Conservation (phyloP, 2,329 filamentous ascomycete species). For the Clarireedia sp. region DNA sequence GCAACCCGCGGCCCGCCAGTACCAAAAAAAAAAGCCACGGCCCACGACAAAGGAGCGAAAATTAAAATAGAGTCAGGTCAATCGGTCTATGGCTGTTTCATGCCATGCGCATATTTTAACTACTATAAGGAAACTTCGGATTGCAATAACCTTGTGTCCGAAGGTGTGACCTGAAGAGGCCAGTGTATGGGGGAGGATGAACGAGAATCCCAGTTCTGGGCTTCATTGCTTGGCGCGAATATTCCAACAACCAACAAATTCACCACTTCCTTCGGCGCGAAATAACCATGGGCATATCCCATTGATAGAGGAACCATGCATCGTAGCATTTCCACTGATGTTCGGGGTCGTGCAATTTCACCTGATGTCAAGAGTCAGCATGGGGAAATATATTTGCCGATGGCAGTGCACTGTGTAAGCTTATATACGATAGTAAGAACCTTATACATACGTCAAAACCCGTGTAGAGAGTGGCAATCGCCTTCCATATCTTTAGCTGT, state of each 20-base stretch:
- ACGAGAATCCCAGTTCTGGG: not conserved
- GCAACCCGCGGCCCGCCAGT: no score
- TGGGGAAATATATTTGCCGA: not conserved
- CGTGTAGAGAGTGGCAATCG: constrained; percentile 1
- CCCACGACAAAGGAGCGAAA: no score
- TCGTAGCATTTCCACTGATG: not conserved
- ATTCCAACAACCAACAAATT: not conserved
- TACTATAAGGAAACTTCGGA: no score
- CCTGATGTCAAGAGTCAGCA: not conserved
- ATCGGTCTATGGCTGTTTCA: no score
- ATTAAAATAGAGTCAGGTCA: no score
- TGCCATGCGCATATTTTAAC: no score
- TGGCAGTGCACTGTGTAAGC: not conserved
- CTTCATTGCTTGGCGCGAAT: not conserved
- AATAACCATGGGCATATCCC: constrained; percentile 2
- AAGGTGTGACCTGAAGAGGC: no score
- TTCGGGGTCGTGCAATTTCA: not conserved
- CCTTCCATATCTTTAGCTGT: not conserved
- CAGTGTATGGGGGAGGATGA: no score
- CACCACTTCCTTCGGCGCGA: not conserved
- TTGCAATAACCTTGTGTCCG: no score
- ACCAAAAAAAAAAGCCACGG: no score
- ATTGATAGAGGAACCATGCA: not conserved
- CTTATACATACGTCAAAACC: not conserved
- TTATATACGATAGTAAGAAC: not conserved